phyloP scores from a whole-genome alignment of 805 yeast species.

The Tetrapisispora nanseiensis region DNA sequence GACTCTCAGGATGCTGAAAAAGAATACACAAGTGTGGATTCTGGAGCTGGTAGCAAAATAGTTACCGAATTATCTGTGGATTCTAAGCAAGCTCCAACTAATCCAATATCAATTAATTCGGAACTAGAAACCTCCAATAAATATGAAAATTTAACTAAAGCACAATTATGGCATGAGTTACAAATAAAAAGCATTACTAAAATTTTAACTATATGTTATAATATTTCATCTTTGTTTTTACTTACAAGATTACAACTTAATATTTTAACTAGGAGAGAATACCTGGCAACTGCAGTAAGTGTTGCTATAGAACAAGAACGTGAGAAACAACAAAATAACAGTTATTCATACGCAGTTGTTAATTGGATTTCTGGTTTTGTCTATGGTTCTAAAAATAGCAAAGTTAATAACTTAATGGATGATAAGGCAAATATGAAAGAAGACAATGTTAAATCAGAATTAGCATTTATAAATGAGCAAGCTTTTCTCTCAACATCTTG shows the following conservation, averaged over 20 bases:
- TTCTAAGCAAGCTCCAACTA: constrained; percentile 8
- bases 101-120: constrained; percentile 5
- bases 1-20: constrained; percentile 6
- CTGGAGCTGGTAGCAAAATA: constrained; percentile 9
- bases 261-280: constrained; percentile 77
- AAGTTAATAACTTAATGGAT: neutral
- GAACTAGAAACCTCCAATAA: neutral
- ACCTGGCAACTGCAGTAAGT: constrained; percentile 66
- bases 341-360: neutral
- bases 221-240: constrained; percentile 59
- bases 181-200: constrained; percentile 68
- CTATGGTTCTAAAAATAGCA: neutral
- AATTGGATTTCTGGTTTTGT: constrained; percentile 4
- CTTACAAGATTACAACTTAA: constrained; percentile 81
- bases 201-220: constrained; percentile 58
- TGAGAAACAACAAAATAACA: constrained; percentile 12
- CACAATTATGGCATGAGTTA: constrained; percentile 75
- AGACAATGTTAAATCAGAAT: constrained; percentile 1
- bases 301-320: constrained; percentile 42
- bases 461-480: constrained; percentile 52
- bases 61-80: constrained; percentile 16
- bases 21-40: neutral
- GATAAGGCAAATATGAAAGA: neutral
- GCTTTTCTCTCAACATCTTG: constrained; percentile 80
- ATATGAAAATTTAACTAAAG: constrained; percentile 34